Evolutionary conservation across 352 stramenopile species (phyloP).

Genomic region (Pythium dissotocum): DNA sequence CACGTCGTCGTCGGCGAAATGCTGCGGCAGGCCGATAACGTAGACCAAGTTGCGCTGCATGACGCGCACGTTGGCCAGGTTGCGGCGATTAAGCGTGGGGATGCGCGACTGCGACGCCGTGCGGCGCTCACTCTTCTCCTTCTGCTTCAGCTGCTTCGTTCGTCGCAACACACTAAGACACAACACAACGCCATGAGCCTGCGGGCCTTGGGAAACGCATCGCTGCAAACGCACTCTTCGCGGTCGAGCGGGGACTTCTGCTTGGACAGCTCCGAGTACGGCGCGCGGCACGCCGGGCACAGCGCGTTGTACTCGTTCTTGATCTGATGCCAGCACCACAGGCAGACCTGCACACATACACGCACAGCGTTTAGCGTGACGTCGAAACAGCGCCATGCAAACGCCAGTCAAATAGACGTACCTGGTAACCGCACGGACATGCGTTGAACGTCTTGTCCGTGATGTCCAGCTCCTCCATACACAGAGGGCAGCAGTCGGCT

Average conservation of each 20-base stretch:
- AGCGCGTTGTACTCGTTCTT: slow-evolving; percentile 98
- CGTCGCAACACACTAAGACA: slow-evolving; percentile 60
- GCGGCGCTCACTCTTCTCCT: slow-evolving; percentile 83
- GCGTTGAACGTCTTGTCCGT: slow-evolving; percentile 98
- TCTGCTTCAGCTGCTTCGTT: slow-evolving; percentile 83
- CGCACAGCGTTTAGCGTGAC: too few species aligned
- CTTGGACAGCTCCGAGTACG: slow-evolving; percentile 94
- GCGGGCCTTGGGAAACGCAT: background rate
- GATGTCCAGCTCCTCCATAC: slow-evolving; percentile 98
- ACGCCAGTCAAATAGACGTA: slow-evolving; percentile 17
- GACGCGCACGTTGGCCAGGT: slow-evolving; percentile 89
- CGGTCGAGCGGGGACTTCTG: slow-evolving; percentile 93
- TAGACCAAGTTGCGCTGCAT: slow-evolving; percentile 96
- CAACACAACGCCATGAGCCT: background rate
- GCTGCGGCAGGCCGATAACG: slow-evolving; percentile 89
- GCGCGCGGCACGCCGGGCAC: slow-evolving; percentile 97
- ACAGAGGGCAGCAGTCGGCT: slow-evolving; percentile 95
- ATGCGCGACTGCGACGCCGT: slow-evolving; percentile 39
- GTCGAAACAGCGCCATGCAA: too few species aligned
- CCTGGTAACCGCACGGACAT: slow-evolving; percentile 98
- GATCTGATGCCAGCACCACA: slow-evolving; percentile 99
- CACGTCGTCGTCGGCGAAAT: slow-evolving; percentile 83
- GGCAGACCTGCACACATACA: slow-evolving; percentile 85
- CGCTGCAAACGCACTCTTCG: slow-evolving; percentile 73
- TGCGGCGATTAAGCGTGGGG: slow-evolving; percentile 68